Conservation (phyloP, 257 asterid species). For the Solanum stenotomum region DNA sequence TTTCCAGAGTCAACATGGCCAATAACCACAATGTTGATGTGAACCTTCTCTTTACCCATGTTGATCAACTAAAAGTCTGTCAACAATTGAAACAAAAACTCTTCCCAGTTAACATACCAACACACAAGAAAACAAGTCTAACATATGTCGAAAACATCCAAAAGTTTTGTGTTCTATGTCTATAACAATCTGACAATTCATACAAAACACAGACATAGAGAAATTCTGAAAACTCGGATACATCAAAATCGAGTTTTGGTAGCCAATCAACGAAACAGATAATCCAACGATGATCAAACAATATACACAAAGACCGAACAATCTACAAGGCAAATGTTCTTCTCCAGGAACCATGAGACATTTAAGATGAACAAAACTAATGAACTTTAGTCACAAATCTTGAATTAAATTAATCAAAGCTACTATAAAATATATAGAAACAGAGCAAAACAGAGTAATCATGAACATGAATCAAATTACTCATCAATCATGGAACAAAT, state of each 20-base stretch:
- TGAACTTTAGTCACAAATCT: neutral
- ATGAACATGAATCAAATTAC: neutral
- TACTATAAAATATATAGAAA: neutral
- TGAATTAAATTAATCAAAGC: neutral
- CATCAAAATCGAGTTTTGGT: neutral
- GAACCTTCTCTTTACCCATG: slow-evolving; percentile 35
- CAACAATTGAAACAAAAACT: neutral
- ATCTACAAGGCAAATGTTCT: neutral
- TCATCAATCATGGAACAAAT: neutral
- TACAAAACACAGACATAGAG: neutral
- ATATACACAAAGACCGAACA: neutral
- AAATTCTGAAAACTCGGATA: neutral
- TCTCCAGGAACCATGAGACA: neutral
- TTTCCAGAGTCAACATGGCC: slow-evolving; percentile 49
- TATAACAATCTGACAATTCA: neutral
- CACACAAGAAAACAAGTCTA: neutral
- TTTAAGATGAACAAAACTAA: neutral
- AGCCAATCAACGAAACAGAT: neutral
- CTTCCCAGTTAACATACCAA: neutral
- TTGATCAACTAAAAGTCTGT: neutral
- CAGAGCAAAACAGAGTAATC: neutral
- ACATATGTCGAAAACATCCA: neutral
- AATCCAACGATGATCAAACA: neutral
- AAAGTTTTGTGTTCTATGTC: neutral
- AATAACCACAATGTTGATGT: slow-evolving; percentile 43